Evolutionary conservation across 2,329 filamentous ascomycete species (phyloP), one percentile per base, ranked within the genome.

Genomic region (Penicillium concentricum): DNA sequence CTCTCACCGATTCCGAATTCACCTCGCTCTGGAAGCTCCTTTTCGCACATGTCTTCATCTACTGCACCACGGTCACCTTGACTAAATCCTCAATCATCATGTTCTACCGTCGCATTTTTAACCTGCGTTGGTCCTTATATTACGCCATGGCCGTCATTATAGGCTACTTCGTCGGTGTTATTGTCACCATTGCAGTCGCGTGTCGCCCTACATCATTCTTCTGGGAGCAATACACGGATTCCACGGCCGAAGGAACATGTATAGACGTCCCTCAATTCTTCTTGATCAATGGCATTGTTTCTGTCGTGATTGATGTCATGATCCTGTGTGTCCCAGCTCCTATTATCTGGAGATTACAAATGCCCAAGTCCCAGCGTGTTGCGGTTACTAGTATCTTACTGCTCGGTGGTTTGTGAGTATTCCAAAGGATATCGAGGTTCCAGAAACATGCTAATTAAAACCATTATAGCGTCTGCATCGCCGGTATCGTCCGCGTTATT

Each of bases 31-130:
- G 55, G 48, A 55, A 72, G 68, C 46, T 72, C 38, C 61, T 73
- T 28, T 72, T 68, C 43, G 58, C 68, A 13, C 71, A 73, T 43
- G 65, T 69, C 4, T 67, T 57, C 18, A 60, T 73, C n/a, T 73
- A 73, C 44, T 68, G 66, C 2, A 63, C 61, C 6, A 63, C 64
- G 5, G 67, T 72, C 18, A 66, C 67, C 10, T 67, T 68, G 20
- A 72, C 69, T 7, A 71, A 71, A 51, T 50, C 67, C 35, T 71
- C 69, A 26, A 71, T 74, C 18, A 43, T 73, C 7, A 49, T 72
- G 20, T 69, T 72, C 56, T 74, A 74, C 43, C 65, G 65, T 22
- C 68, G 69, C 10, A 55, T 74, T 9, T 73, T 74, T 50, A 62
- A 70, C 26, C 59, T 69, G n/a, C 65, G 61, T 5, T 61, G 61